phyloP scores from a whole-genome alignment of 176 grass and related monocot genomes.

The Oryza punctata region DNA sequence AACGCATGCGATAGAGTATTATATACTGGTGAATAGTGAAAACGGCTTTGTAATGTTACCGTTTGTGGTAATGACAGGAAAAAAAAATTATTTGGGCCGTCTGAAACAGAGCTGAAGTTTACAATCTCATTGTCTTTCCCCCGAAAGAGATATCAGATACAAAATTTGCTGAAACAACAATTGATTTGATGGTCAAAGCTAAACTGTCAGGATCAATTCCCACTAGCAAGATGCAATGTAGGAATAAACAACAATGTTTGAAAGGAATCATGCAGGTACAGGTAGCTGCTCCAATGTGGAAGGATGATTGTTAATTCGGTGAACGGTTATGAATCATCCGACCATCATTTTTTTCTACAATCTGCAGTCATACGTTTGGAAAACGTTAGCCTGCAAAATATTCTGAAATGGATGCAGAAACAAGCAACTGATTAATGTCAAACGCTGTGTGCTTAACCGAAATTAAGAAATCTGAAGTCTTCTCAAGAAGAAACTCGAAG shows the following conservation, averaged over 20 bases:
- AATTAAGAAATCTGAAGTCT: neutral
- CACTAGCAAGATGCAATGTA: constrained; percentile 19
- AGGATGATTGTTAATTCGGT: constrained; percentile 1
- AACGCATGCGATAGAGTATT: constrained; percentile 8
- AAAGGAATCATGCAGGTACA: constrained; percentile 31
- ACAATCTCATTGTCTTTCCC: neutral
- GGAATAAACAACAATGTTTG: constrained; percentile 21
- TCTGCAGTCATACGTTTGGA: neutral
- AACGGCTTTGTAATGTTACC: neutral
- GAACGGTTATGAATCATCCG: neutral
- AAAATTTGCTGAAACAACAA: neutral
- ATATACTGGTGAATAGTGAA: neutral
- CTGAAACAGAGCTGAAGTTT: neutral
- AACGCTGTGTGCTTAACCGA: neutral
- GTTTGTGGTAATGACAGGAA: neutral
- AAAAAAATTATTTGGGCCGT: neutral
- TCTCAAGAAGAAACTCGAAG: neutral
- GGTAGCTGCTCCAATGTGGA: constrained; percentile 30
- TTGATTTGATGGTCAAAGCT: constrained; percentile 18
- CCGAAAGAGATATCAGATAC: neutral
- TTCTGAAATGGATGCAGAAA: constrained; percentile 13
- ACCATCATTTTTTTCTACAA: neutral
- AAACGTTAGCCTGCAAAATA: constrained; percentile 9
- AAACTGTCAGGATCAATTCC: constrained; percentile 32
- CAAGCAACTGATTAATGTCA: constrained; percentile 16